These are phyloP conservation scores for Debaryomycetaceae sp. DNA, from an alignment of 1,139 yeast genomes.

Conservation along the genomic window DNA sequence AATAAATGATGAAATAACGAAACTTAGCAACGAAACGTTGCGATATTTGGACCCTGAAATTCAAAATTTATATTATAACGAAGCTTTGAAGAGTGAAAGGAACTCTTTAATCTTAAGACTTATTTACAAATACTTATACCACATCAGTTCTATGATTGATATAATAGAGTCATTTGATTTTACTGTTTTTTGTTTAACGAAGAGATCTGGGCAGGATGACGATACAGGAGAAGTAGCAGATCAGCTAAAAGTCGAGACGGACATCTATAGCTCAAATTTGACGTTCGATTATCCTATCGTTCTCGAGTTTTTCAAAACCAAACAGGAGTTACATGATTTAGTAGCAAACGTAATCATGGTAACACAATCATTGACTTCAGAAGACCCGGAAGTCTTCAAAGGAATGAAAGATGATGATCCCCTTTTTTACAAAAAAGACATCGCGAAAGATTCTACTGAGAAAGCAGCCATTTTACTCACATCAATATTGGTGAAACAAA, in stretches of 20 bases:
- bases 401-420: slow-evolving; percentile 59
- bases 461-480: slow-evolving; percentile 49
- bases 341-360: slow-evolving; percentile 62
- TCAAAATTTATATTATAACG: slow-evolving; percentile 32
- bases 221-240: slow-evolving; percentile 11
- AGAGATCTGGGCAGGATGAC: slow-evolving; percentile 23
- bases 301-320: slow-evolving; percentile 69
- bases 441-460: slow-evolving; percentile 43
- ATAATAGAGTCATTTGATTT: slow-evolving; percentile 60
- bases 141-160: slow-evolving; percentile 50
- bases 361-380: slow-evolving; percentile 66
- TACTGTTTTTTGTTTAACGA: slow-evolving; percentile 49
- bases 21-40: slow-evolving; percentile 39
- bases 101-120: slow-evolving; percentile 52
- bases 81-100: slow-evolving; percentile 39
- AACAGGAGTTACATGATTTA: slow-evolving; percentile 69
- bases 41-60: slow-evolving; percentile 35
- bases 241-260: neutral
- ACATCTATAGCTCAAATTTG: slow-evolving; percentile 12
- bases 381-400: slow-evolving; percentile 70
- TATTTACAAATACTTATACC: slow-evolving; percentile 51
- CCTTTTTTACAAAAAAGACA: slow-evolving; percentile 38
- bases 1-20: slow-evolving; percentile 36
- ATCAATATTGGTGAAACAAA: slow-evolving; percentile 44
- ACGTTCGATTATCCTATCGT: slow-evolving; percentile 60